phyloP scores from a whole-genome alignment of 176 grass and related monocot species.

The Hordeum vulgare region DNA sequence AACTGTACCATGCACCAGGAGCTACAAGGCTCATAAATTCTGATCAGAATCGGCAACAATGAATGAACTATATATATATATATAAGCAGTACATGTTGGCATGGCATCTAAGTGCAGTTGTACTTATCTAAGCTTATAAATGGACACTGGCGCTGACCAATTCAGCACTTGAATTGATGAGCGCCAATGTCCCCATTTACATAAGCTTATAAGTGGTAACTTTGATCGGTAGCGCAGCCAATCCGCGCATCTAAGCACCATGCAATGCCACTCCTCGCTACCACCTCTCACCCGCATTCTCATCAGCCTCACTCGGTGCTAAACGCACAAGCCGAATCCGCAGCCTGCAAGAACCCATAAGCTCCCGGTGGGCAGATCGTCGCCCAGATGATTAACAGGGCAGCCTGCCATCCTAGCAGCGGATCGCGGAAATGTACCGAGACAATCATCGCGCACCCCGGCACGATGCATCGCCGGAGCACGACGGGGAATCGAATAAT shows the following conservation, averaged over 20 bases:
- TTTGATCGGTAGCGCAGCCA: not conserved
- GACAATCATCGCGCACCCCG: not conserved
- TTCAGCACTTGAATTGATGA: not conserved
- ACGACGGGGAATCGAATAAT: not conserved
- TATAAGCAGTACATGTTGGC: not conserved
- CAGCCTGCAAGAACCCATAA: not conserved
- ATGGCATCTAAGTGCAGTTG: not conserved
- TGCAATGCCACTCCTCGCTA: not conserved
- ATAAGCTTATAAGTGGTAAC: too few species aligned
- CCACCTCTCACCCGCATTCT: not conserved
- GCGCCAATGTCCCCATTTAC: too few species aligned
- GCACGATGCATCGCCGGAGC: not conserved
- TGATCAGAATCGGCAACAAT: not conserved
- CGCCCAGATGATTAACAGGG: not conserved
- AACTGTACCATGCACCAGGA: not conserved
- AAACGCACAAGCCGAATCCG: not conserved
- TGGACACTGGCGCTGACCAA: not conserved
- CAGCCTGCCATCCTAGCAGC: not conserved
- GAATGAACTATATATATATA: not conserved
- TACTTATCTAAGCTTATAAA: not conserved
- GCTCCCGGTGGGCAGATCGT: not conserved
- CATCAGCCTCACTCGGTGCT: not conserved
- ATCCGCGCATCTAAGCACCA: not conserved
- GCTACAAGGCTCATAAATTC: not conserved
- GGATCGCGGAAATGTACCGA: not conserved